These are phyloP conservation scores for Hanseniaspora mollemarum DNA, from an alignment of 805 yeast genomes.

Conservation along the genomic window DNA sequence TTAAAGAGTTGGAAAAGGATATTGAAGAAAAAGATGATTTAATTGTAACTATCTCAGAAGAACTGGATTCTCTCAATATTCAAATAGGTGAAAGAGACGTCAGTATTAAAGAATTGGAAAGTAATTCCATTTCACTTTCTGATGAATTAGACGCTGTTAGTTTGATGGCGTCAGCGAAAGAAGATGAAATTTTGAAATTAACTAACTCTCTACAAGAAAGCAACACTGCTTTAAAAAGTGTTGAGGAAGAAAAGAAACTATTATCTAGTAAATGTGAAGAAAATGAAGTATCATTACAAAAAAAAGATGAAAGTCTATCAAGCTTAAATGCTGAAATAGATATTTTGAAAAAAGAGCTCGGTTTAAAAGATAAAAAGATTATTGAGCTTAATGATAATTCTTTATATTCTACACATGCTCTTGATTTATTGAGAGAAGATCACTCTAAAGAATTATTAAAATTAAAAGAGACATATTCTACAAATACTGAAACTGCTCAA, in stretches of 20 bases:
- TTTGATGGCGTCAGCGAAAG: background rate
- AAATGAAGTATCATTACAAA: background rate
- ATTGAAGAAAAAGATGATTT: slow-evolving; percentile 16
- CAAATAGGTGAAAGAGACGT: slow-evolving; percentile 17
- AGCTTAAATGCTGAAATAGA: background rate
- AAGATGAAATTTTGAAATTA: background rate
- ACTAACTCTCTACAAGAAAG: slow-evolving; percentile 1
- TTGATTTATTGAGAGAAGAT: background rate
- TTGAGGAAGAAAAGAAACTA: slow-evolving; percentile 4
- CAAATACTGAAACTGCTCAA: background rate
- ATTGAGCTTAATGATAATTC: slow-evolving; percentile 15
- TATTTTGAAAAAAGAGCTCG: background rate
- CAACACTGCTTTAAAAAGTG: slow-evolving; percentile 5
- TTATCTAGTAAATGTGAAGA: slow-evolving; percentile 1
- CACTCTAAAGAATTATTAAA: background rate
- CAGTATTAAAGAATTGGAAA: slow-evolving; percentile 6
- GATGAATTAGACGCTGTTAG: slow-evolving; percentile 3
- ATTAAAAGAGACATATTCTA: background rate
- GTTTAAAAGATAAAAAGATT: slow-evolving; percentile 18
- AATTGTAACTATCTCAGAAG: slow-evolving; percentile 12
- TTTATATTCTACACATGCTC: background rate
- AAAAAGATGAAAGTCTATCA: background rate
- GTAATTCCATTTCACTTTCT: background rate
- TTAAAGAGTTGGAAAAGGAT: slow-evolving; percentile 13
- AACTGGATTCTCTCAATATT: slow-evolving; percentile 12